Percentiles rank a stretch among this genome's conserved stretches.
Evolutionary conservation across 495 filamentous ascomycete genomes (phyloP).

Genomic region (Chaetomium fimeti): DNA sequence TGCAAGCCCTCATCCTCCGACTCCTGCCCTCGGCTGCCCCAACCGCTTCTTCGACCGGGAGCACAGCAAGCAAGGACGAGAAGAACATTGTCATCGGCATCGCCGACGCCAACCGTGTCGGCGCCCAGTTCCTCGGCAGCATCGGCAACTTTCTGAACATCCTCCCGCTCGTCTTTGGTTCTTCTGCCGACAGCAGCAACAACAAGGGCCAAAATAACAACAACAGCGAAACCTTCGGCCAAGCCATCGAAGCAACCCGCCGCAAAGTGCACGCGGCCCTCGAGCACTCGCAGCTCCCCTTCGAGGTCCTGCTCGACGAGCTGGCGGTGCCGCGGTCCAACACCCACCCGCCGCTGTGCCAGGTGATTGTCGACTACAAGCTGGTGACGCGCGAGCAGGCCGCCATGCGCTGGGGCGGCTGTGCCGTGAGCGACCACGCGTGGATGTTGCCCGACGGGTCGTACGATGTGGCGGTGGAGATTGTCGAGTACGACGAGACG

Average conservation of each 20-base stretch:
- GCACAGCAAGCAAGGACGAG: background rate
- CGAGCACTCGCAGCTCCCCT: slow-evolving; percentile 34
- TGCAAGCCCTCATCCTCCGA: background rate
- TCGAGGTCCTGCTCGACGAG: slow-evolving; percentile 39
- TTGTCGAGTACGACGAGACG: slow-evolving; percentile 24
- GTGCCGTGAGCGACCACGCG: slow-evolving; percentile 29
- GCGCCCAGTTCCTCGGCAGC: slow-evolving; percentile 25
- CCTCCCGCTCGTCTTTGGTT: slow-evolving; percentile 27
- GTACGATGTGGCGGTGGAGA: slow-evolving; percentile 32
- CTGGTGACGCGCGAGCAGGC: slow-evolving; percentile 20
- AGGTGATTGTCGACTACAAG: slow-evolving; percentile 40
- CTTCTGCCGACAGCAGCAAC: slow-evolving; percentile 31
- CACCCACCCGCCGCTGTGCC: slow-evolving; percentile 37
- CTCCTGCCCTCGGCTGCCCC: too few relatives aligned
- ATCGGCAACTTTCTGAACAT: slow-evolving; percentile 49
- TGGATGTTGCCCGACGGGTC: slow-evolving; percentile 36
- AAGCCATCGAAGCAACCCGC: slow-evolving; percentile 17
- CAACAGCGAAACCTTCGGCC: slow-evolving; percentile 20
- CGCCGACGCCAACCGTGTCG: slow-evolving; percentile 41
- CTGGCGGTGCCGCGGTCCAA: slow-evolving; percentile 24
- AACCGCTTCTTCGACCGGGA: too few relatives aligned
- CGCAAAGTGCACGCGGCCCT: slow-evolving; percentile 23
- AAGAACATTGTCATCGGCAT: slow-evolving; percentile 37
- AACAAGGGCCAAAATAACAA: too few relatives aligned
- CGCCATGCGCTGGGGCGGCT: slow-evolving; percentile 18